A percentile compares a stretch with the other conserved stretches of the same genome.
phyloP scores from a whole-genome alignment of 306 rosid genomes.

The Castanea crenata region DNA sequence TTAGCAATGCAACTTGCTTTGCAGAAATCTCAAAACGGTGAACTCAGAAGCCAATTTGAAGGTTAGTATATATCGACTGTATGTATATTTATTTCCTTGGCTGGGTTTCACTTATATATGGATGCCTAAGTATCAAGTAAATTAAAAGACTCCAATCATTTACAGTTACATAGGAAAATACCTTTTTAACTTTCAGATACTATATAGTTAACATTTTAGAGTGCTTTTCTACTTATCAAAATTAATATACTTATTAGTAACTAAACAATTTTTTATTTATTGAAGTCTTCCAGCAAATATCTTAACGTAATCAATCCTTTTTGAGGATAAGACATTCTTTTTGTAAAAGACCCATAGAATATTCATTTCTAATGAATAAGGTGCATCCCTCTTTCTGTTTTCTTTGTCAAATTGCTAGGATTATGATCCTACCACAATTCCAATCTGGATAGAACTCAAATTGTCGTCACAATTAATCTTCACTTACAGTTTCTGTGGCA shows the following conservation, averaged over 20 bases:
- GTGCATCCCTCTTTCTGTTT: too few relatives aligned
- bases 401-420: too few relatives aligned
- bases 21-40: constrained; percentile 79
- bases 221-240: neutral
- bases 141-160: neutral
- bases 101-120: neutral
- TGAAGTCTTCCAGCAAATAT: neutral
- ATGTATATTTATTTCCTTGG: neutral
- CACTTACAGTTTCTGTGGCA: too few relatives aligned
- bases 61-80: constrained; percentile 40
- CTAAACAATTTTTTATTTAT: neutral
- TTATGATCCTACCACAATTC: too few relatives aligned
- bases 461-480: too few relatives aligned
- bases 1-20: constrained; percentile 73
- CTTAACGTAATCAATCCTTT: neutral
- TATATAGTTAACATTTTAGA: too few relatives aligned
- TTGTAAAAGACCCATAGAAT: too few relatives aligned
- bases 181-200: neutral
- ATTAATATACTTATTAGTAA: neutral
- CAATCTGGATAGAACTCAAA: too few relatives aligned
- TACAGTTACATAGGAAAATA: neutral
- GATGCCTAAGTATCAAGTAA: neutral
- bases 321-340: neutral
- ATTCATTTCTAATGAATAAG: too few relatives aligned
- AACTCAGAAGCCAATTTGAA: constrained; percentile 78